Percentiles rank a stretch among this genome's conserved stretches.
These are phyloP conservation scores for Penicillium maclennaniae DNA, from an alignment of 495 filamentous ascomycete genomes.

Conservation along the genomic window DNA sequence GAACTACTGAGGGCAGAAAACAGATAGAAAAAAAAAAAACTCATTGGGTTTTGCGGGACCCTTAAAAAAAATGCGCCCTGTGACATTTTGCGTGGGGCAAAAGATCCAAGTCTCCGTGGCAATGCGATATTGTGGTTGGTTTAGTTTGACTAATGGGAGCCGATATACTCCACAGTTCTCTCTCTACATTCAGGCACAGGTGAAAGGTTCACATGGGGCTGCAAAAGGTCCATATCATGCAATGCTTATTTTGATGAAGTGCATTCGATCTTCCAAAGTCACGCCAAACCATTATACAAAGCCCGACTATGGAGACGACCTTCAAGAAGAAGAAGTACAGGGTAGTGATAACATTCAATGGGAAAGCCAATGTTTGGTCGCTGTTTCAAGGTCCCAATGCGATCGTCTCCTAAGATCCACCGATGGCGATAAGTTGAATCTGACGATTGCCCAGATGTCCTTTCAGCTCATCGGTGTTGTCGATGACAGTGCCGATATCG, in stretches of 20 bases:
- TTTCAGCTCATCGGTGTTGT: constrained; percentile 11
- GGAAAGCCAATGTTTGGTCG: not conserved
- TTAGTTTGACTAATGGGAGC: not conserved
- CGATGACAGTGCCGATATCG: constrained; percentile 1
- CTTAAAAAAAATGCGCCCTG: not conserved
- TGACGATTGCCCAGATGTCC: constrained; percentile 11
- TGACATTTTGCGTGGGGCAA: not conserved
- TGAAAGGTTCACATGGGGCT: too few species aligned
- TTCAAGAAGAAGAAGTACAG: too few species aligned
- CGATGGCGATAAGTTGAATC: constrained; percentile 29
- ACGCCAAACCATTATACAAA: too few species aligned
- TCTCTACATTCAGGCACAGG: not conserved
- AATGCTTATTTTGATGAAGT: too few species aligned
- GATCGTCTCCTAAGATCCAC: constrained; percentile 18
- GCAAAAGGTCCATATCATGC: too few species aligned
- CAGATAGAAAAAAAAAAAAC: not conserved
- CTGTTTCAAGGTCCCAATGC: not conserved
- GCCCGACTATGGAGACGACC: too few species aligned
- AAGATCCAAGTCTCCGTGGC: too few species aligned
- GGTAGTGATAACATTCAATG: too few species aligned
- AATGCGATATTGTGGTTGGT: not conserved
- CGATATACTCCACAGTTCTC: not conserved
- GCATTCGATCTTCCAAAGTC: too few species aligned
- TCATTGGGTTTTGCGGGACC: not conserved
- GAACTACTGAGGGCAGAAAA: not conserved